Percentiles rank a stretch among this genome's conserved stretches.
Evolutionary conservation across 495 filamentous ascomycete species (phyloP).

Genomic region (Achaetomiella virescens): DNA sequence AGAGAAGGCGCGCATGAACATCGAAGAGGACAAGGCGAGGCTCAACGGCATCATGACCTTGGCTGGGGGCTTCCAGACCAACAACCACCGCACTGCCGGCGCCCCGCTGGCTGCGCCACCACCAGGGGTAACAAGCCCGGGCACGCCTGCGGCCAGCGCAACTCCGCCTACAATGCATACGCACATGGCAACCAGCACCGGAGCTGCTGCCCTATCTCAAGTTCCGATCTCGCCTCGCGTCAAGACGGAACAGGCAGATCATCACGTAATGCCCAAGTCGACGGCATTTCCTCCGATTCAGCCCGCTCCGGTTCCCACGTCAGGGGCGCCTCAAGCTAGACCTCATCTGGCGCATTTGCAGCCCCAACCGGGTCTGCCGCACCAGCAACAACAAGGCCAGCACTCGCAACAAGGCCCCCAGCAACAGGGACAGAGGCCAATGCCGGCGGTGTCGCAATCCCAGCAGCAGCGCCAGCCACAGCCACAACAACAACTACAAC

Average conservation of each 20-base stretch:
- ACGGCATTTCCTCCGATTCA: conserved; percentile 26
- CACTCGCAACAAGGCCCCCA: not conserved
- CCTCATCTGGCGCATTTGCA: conserved; percentile 12
- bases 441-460: not conserved
- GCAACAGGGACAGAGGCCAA: not conserved
- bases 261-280: conserved; percentile 14
- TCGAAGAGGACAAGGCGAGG: conserved; percentile 64
- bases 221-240: conserved; percentile 20
- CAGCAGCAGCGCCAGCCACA: conserved; percentile 3
- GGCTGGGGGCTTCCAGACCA: conserved; percentile 37
- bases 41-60: conserved; percentile 61
- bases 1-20: conserved; percentile 58
- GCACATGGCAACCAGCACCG: not conserved
- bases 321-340: conserved; percentile 15
- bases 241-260: conserved; percentile 22
- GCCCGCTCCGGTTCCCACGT: conserved; percentile 18
- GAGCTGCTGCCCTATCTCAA: conserved; percentile 1
- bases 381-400: conserved; percentile 12
- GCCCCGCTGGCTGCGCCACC: conserved; percentile 11
- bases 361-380: conserved; percentile 6
- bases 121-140: conserved; percentile 11
- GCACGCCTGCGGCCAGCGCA: conserved; percentile 1
- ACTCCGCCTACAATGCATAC: not conserved
- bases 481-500: conserved; percentile 8
- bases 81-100: conserved; percentile 17